Conservation (phyloP, 2,329 filamentous ascomycete species). For the Pseudopithomyces maydicus region DNA sequence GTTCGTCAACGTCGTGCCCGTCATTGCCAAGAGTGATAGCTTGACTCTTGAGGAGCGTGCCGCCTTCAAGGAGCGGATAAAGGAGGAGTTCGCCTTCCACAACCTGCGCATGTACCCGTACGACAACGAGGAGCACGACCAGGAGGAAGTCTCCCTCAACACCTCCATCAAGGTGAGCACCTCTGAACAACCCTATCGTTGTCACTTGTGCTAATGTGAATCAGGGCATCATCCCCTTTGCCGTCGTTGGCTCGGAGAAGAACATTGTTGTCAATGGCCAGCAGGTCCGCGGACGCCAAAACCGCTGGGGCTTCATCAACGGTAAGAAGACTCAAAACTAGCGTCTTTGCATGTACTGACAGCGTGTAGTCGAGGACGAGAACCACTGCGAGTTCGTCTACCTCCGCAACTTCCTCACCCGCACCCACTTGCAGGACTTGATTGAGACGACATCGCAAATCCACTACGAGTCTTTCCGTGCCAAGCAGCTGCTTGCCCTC, state of each 20-base stretch:
- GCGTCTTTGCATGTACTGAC: conserved; percentile 17
- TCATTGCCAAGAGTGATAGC: conserved; percentile 98
- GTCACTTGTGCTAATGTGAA: conserved; percentile 38
- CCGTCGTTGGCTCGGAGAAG: conserved; percentile 97
- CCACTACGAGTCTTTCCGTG: conserved; percentile 99
- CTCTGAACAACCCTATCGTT: background rate
- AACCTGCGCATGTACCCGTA: conserved; percentile 99
- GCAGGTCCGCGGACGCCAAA: conserved; percentile 96
- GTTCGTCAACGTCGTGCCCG: conserved; percentile 97
- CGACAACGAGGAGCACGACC: conserved; percentile 98
- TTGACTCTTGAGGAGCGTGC: conserved; percentile 93
- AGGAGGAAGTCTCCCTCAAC: conserved; percentile 93
- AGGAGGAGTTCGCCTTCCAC: conserved; percentile 99
- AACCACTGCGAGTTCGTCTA: conserved; percentile 99
- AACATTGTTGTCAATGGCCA: conserved; percentile 97
- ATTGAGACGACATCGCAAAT: conserved; percentile 99
- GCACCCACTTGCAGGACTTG: conserved; percentile 96
- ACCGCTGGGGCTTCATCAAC: conserved; percentile 99
- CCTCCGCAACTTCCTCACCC: conserved; percentile 96
- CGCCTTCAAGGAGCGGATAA: conserved; percentile 97
- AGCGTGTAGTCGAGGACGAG: conserved; percentile 80
- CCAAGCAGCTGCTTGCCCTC: conserved; percentile 95
- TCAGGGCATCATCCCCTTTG: conserved; percentile 92
- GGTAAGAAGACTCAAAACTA: conserved; percentile 26
- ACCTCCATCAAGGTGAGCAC: conserved; percentile 86